Base-by-base conservation (phyloP, 2,329 filamentous ascomycete genomes). In the Xylariaceae sp. region DNA sequence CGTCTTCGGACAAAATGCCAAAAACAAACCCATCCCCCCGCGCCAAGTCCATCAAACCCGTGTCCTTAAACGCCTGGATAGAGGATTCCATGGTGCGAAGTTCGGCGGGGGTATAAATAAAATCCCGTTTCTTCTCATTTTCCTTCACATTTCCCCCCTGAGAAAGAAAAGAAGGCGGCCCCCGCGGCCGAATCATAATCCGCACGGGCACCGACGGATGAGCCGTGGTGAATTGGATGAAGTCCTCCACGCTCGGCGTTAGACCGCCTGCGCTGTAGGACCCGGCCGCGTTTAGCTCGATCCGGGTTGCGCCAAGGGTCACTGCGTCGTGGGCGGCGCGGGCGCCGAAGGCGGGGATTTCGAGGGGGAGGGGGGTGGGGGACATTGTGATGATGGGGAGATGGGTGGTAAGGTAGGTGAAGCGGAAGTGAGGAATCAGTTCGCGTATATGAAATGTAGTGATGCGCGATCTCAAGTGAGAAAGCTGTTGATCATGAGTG, bases 11-110 rank as follows among this genome's bases (percentile, higher is more conserved):
- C 10, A 84, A 62, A 1, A 80, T 70, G 3, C 82, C 82, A 63
- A 85, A 82, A 6, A 85, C 82, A 64, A 85, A 85, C 1, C 80
- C 81, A 62, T 85, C 82, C 3, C 80, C 80, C 11, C 73, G 72
- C 1, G 65, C 63, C 0, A 70, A 63, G 30, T 73, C 65, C 55
- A 84, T 66, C 2, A 75, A 59, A 0, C 74, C 73, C 0, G 73
- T 67, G 0, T 65, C 64, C 52, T 73, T 75, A 66, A 83, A 76
- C 0, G 51, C 61, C 0, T 13, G 51, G 8, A 84, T 76, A 6
- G 71, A 65, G 1, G 63, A 56, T 47, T 65, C 64, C 82, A 85
- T 85, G 11, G 50, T 39, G 4, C 67, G 64, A 4, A 80, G 65
- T 66, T 85, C 80, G 2, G 61, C 64, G 8, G 72, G 65, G 0